Percentiles rank a stretch among this genome's conserved stretches.
These are phyloP conservation scores for Auricularia sp. DNA, from an alignment of 768 basidiomycete genomes.

Conservation along the genomic window DNA sequence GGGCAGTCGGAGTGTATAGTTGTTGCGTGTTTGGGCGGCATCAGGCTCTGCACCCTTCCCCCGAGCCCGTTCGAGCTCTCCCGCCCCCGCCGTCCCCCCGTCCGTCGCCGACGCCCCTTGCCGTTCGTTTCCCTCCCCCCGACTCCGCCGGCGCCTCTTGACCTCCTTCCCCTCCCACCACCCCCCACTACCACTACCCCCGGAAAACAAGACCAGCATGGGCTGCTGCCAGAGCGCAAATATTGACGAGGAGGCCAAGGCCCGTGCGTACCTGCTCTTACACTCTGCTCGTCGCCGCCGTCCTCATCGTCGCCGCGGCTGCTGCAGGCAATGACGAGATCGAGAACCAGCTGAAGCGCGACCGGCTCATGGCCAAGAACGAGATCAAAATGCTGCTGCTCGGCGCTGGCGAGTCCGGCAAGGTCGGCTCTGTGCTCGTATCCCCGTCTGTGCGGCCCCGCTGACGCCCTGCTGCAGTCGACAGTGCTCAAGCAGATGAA, in stretches of 20 bases:
- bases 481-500: constrained; percentile 97
- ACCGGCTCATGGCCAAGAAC: constrained; percentile 81
- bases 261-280: constrained; percentile 42
- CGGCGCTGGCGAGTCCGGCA: constrained; percentile 95
- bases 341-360: constrained; percentile 82
- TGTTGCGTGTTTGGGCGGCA: no score
- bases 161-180: not conserved
- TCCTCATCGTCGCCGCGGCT: not conserved
- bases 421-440: constrained; percentile 37
- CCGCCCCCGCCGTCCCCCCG: no score
- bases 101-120: no score
- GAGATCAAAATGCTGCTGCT: constrained; percentile 94
- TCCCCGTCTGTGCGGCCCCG: not conserved
- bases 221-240: constrained; percentile 14
- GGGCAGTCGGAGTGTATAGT: no score
- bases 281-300: not conserved
- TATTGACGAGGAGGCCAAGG: constrained; percentile 72
- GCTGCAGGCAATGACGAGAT: constrained; percentile 80
- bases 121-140: no score
- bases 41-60: no score
- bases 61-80: no score
- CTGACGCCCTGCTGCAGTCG: constrained; percentile 34
- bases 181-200: not conserved
- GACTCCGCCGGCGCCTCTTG: not conserved
- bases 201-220: constrained; percentile 7